Base-by-base conservation (phyloP, 192 early-diverging fungal species). In the Gorgonomyces haynaldii region DNA sequence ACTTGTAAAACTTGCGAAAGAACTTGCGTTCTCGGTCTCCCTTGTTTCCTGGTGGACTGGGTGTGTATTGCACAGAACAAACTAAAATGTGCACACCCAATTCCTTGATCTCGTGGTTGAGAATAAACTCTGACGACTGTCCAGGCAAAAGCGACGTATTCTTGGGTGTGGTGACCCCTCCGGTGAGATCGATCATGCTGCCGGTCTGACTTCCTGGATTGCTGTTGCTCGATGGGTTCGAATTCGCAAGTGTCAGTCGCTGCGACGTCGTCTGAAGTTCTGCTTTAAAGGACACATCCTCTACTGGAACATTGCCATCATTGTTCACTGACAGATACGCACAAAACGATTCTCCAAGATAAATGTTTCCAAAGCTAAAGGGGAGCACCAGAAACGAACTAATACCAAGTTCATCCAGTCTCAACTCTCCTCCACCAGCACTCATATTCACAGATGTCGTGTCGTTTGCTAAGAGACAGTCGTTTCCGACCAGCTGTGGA, bases 41-140 rank as follows among this genome's bases (percentile, higher is more conserved):
- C 21, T 72, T 23, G 2, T 1, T 45, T 36, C 9, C 32, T 39
- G 37, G 9, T 7, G 43, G 57, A 0, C 76, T 75, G 26, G 74
- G 60, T 7, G 74, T 54, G 53, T 95, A 97, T n/a, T 78, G 68
- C 4, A 91, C 76, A 8, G 82, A 80, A 52, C 94, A 96, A 1
- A 84, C 84, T 28, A 97, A 72, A 17, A 89, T 87, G 53, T 97
- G 94, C 12, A 83, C 70, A 12, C 90, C 92, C 24, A 96, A 66
- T 61, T 97, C 89, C 54, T 94, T 97, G 61, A 96, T 91, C 63
- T 97, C 94, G 54, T 97, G 91, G 12, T 77, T 65, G 27, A 90
- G 78, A 42, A 88, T 67, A 47, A 82, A 80, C 52, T 91, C 86
- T 42, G 73, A 58, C 9, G 81, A 74, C 52, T 84, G 78, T 9